Base-by-base conservation (phyloP, 306 rosid genomes). In the Cyamopsis tetragonoloba region DNA sequence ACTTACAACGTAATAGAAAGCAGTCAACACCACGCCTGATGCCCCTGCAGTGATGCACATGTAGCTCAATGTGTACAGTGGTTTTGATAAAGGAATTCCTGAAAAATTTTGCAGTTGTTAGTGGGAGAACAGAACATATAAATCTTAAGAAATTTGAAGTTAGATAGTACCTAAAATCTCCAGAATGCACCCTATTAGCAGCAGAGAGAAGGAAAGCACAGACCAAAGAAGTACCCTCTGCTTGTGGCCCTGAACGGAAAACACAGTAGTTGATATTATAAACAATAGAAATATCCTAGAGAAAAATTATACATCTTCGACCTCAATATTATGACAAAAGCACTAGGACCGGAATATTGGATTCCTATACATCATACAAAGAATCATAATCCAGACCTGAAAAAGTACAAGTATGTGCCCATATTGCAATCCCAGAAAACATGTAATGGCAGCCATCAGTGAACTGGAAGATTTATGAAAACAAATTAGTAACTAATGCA, bases 21-120 rank as follows among this genome's bases (percentile, higher is more conserved):
- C 41, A 53, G 81, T 79, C 77, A 86, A 76, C 60, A 78, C 77
- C 80, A 89, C 77, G 75, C 91, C 96, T 1, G 93, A 89, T 39
- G 87, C 87, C 53, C 96, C 96, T 15, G 87, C 83, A 0, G 96
- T 84, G 72, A 86, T 44, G 79, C 79, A 89, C 78, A 77, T 83
- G 78, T 84, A 89, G 82, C 96, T 89, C 81, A 86, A 62, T 28
- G 96, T 84, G 82, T 86, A 86, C 42, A 89, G 77, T 5, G 91
- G 87, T 77, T 89, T 89, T 69, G 87, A 86, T 61, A 84, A 74
- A 70, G 91, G 91, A 77, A 84, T 80, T 70, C 96, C 96, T 89
- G 84, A 61, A 64, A 80, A 57, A 58, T 19, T 50, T n/a, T 2
- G 15, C 53, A 54, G 67, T 30, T 59, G 69, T 82, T 59, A 70